Percentiles rank a stretch among this genome's conserved stretches.
These are phyloP conservation scores for Aegilops speltoides DNA, from an alignment of 176 grass and related monocot species.

Conservation along the genomic window DNA sequence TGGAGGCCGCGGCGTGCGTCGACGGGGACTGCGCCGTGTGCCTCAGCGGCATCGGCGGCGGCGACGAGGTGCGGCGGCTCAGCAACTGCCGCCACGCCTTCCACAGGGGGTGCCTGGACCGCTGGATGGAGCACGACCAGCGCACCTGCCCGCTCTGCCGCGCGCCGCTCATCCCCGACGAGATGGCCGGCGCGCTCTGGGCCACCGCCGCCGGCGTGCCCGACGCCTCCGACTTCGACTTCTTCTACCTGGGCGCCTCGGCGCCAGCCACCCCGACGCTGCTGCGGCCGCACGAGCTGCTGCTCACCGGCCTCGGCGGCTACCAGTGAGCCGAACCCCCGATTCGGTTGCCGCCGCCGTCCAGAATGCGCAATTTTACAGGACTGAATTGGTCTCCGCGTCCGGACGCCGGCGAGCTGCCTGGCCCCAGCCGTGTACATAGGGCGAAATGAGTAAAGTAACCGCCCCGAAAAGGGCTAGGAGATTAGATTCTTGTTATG, in stretches of 20 bases:
- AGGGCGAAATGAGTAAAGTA: slow-evolving; percentile 45
- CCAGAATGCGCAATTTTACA: slow-evolving; percentile 27
- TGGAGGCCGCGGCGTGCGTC: slow-evolving; percentile 14
- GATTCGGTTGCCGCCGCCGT: background rate
- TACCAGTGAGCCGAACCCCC: slow-evolving; percentile 31
- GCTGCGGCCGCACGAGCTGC: slow-evolving; percentile 55
- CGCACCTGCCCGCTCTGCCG: slow-evolving; percentile 96
- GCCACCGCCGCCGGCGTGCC: slow-evolving; percentile 45
- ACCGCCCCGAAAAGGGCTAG: slow-evolving; percentile 3
- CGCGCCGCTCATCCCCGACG: slow-evolving; percentile 71
- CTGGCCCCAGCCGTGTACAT: slow-evolving; percentile 39
- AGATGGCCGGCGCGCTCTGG: slow-evolving; percentile 58
- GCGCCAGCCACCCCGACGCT: slow-evolving; percentile 29
- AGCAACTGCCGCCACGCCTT: slow-evolving; percentile 92
- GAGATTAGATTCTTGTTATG: slow-evolving; percentile 41
- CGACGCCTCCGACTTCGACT: slow-evolving; percentile 62
- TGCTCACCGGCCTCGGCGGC: slow-evolving; percentile 43
- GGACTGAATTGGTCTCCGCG: slow-evolving; percentile 18
- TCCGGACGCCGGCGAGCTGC: background rate
- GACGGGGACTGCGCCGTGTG: slow-evolving; percentile 72
- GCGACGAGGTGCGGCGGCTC: slow-evolving; percentile 73
- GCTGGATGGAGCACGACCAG: slow-evolving; percentile 92
- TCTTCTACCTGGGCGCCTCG: slow-evolving; percentile 34
- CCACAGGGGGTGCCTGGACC: slow-evolving; percentile 83
- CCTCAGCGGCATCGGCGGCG: slow-evolving; percentile 63